These are phyloP conservation scores for Neoarthrinium moseri DNA, from an alignment of 2,329 filamentous ascomycete species.

Conservation along the genomic window DNA sequence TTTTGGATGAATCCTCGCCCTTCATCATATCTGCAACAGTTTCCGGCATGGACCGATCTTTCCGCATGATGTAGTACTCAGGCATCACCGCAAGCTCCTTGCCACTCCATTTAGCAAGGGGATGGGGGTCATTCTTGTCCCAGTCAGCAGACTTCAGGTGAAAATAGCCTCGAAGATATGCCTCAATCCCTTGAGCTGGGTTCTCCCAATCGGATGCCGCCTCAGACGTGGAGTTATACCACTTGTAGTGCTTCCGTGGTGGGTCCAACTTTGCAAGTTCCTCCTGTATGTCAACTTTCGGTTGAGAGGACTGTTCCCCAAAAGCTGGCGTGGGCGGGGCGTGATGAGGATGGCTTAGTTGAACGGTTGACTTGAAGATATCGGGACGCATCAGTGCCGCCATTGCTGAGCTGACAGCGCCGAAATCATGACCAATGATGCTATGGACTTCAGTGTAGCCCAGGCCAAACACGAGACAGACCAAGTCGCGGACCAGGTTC, in stretches of 20 bases:
- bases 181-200: slow-evolving; percentile 39
- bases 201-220: slow-evolving; percentile 47
- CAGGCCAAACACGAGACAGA: slow-evolving; percentile 59
- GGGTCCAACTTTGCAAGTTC: slow-evolving; percentile 52
- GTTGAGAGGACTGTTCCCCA: slow-evolving; percentile 13
- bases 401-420: slow-evolving; percentile 58
- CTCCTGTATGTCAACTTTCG: slow-evolving; percentile 47
- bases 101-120: slow-evolving; percentile 55
- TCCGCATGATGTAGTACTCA: slow-evolving; percentile 67
- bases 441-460: slow-evolving; percentile 58
- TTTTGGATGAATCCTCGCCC: slow-evolving; percentile 40
- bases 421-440: slow-evolving; percentile 67
- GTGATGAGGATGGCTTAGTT: slow-evolving; percentile 67
- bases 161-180: slow-evolving; percentile 65
- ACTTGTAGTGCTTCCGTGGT: slow-evolving; percentile 70
- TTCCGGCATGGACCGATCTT: slow-evolving; percentile 56
- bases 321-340: slow-evolving; percentile 48
- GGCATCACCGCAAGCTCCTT: slow-evolving; percentile 59
- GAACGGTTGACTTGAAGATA: slow-evolving; percentile 58
- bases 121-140: slow-evolving; percentile 50
- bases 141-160: slow-evolving; percentile 66
- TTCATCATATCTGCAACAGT: slow-evolving; percentile 55
- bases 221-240: slow-evolving; percentile 54
- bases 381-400: slow-evolving; percentile 63
- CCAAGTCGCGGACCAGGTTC: slow-evolving; percentile 59